Base-by-base conservation (phyloP, 106 monocot genomes). In the Platanthera guangdongensis region DNA sequence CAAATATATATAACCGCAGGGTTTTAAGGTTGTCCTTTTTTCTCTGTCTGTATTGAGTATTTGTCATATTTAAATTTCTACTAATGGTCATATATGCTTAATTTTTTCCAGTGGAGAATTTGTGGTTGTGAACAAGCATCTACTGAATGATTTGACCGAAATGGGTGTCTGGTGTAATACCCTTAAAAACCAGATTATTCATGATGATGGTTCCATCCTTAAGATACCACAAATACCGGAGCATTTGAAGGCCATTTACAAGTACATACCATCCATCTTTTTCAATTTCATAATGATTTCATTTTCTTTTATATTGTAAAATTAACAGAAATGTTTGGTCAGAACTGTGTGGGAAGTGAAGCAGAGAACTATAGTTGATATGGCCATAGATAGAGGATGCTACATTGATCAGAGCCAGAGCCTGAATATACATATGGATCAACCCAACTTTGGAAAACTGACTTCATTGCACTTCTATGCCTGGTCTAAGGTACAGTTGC, bases 321-420 rank as follows among this genome's bases (percentile, higher is more conserved):
- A 39, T 39, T 39, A 39, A 53, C 53, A 53, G 1, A 53, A 10
- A 53, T 14, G 18, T 53, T 52, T 39, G 39, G 22, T 77, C 68
- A 86, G 86, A 77, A 87, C 83, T 72, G 81, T 87, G 52, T 83
- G 86, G 86, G 78, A 87, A 67, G 81, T 87, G 46, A 86, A 83
- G 80, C 86, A 83, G 81, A 80, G 81, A 65, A 78, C 75, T 47
- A 74, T 87, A 51, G 81, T 87, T 52, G 89, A 89, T 79, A 91
- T 95, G 95, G 95, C 95, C 12, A 39, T 39, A 39, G 39, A 39
- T 39, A 39, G 39, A 39, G 39, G 39, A 39, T 39, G 39, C 39
- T 39, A 39, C 39, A 39, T 39, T 39, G 39, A 39, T 39, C 39
- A 39, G 39, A 39, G 39, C 39, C 39, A 39, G 39, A 39, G 39